Percentiles rank a stretch among this genome's conserved stretches.
Evolutionary conservation across 2,329 filamentous ascomycete species (phyloP).

Genomic region (Lasiodiplodia sp.): DNA sequence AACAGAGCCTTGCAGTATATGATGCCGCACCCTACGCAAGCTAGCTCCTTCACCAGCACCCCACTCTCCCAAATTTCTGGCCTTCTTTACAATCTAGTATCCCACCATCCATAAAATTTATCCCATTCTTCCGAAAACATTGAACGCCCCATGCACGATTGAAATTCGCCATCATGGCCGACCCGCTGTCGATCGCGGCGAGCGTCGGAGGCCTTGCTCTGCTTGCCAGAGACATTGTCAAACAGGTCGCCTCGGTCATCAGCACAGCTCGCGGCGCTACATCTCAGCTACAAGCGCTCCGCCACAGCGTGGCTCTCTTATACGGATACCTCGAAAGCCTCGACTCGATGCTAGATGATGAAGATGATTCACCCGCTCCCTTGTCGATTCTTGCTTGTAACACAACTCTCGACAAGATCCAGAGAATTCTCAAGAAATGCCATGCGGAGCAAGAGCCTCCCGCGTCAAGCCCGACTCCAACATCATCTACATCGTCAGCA

Average conservation of each 20-base stretch:
- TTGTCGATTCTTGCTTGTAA: background rate
- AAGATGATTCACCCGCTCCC: background rate
- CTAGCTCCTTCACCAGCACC: no score
- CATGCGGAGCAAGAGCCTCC: background rate
- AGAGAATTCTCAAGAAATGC: background rate
- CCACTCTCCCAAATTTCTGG: no score
- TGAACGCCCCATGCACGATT: background rate
- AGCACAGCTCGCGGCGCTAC: background rate
- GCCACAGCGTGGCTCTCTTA: background rate
- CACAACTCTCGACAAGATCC: background rate
- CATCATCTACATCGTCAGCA: background rate
- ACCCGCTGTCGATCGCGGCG: background rate
- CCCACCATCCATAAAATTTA: no score
- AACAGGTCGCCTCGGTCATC: background rate
- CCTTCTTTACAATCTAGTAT: no score
- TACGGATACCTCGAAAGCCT: background rate
- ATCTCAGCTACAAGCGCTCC: background rate
- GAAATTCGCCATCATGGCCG: background rate
- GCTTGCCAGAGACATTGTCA: background rate
- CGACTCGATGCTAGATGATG: background rate
- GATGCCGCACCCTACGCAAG: no score
- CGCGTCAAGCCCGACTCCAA: background rate
- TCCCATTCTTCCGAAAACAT: background rate
- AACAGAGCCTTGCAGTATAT: no score
- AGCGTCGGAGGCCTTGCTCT: background rate